These are phyloP conservation scores for Xylariales sp. DNA, from an alignment of 2,329 filamentous ascomycete species.

Conservation along the genomic window DNA sequence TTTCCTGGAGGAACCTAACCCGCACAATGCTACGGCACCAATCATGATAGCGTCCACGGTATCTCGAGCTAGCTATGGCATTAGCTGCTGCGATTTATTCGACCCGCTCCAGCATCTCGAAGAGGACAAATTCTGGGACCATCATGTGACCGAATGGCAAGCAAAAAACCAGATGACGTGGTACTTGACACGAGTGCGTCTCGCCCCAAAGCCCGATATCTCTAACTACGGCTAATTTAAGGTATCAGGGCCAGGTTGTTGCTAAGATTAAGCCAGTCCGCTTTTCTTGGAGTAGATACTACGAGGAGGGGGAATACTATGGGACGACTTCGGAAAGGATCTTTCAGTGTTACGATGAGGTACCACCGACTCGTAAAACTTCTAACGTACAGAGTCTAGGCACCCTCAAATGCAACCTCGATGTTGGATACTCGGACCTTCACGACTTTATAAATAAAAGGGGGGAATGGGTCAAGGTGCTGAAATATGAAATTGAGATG, in stretches of 20 bases:
- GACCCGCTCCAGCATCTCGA: background rate
- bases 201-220: background rate
- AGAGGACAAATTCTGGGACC: background rate
- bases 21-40: background rate
- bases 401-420: background rate
- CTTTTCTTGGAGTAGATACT: background rate
- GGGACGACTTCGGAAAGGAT: background rate
- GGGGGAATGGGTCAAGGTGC: background rate
- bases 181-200: conserved; percentile 20
- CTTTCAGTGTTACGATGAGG: conserved; percentile 1
- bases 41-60: conserved; percentile 11
- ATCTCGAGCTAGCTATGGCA: conserved; percentile 22
- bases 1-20: background rate
- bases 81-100: background rate
- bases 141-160: background rate
- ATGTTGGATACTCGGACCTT: conserved; percentile 6
- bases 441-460: background rate
- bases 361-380: background rate
- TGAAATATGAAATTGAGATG: conserved; percentile 4
- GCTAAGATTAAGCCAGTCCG: conserved; percentile 4
- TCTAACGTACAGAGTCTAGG: background rate
- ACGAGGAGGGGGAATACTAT: background rate
- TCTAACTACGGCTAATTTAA: background rate
- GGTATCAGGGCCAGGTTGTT: background rate
- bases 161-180: conserved; percentile 18